These are phyloP conservation scores for Fraxinus pennsylvanica DNA, from an alignment of 257 asterid genomes.

Conservation along the genomic window DNA sequence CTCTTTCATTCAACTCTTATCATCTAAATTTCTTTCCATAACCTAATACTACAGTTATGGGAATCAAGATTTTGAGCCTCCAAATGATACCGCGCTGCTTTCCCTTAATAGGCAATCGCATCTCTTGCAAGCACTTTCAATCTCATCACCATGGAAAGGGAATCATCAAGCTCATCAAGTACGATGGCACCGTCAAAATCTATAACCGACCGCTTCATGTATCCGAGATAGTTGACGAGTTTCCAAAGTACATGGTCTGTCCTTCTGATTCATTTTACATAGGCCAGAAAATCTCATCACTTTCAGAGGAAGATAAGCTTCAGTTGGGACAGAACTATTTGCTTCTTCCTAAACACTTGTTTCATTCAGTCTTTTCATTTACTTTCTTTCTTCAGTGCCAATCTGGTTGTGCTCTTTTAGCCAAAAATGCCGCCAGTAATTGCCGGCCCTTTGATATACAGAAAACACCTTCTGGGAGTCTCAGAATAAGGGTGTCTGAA, in stretches of 20 bases:
- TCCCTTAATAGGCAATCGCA: slow-evolving; percentile 1
- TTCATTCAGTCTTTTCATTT: slow-evolving; percentile 50
- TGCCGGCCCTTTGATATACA: slow-evolving; percentile 44
- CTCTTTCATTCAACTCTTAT: too few relatives aligned
- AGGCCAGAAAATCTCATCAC: slow-evolving; percentile 50
- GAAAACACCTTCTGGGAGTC: slow-evolving; percentile 45
- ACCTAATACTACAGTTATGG: neutral
- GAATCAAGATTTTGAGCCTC: slow-evolving; percentile 11
- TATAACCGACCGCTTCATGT: slow-evolving; percentile 47
- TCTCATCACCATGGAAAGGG: neutral
- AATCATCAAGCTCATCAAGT: slow-evolving; percentile 30
- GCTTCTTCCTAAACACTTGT: slow-evolving; percentile 50
- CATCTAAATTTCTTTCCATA: too few relatives aligned
- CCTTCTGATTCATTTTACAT: slow-evolving; percentile 56
- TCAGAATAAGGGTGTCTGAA: slow-evolving; percentile 44
- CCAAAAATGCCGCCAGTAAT: neutral
- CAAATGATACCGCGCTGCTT: slow-evolving; percentile 14
- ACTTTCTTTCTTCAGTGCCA: slow-evolving; percentile 41
- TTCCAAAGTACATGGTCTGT: slow-evolving; percentile 62
- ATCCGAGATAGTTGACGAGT: slow-evolving; percentile 44
- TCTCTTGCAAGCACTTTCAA: neutral
- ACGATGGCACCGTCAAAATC: slow-evolving; percentile 42
- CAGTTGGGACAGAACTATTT: slow-evolving; percentile 46
- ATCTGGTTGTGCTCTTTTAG: slow-evolving; percentile 5
- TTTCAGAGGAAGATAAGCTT: slow-evolving; percentile 44